A percentile compares a stretch with the other conserved stretches of the same genome.
These are phyloP conservation scores for Colletotrichum gloeosporioides DNA, from an alignment of 2,329 filamentous ascomycete genomes.

Conservation along the genomic window DNA sequence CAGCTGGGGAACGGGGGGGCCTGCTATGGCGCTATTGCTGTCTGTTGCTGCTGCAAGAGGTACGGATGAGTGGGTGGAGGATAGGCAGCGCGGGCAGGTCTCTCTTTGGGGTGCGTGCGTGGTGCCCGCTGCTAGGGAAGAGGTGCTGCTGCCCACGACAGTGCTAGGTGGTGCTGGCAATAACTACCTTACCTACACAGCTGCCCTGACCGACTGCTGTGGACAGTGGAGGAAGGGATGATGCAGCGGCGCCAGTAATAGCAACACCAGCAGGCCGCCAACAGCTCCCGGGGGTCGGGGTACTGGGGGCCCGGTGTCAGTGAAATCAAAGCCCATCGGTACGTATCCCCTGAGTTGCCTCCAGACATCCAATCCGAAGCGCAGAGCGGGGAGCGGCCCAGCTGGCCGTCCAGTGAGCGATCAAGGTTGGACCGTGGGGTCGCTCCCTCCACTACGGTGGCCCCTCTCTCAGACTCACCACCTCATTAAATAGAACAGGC, in stretches of 20 bases:
- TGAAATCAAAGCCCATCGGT: not conserved
- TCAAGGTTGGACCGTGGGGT: not conserved
- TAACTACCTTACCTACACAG: not conserved
- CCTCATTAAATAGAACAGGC: not conserved
- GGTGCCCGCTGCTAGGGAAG: not conserved
- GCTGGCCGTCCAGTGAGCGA: not conserved
- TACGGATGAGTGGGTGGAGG: not conserved
- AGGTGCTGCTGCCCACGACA: not conserved
- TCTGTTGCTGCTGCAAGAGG: not conserved
- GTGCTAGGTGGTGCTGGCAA: not conserved
- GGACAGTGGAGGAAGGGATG: not conserved
- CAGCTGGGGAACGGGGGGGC: conserved; percentile 1
- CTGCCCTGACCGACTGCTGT: not conserved
- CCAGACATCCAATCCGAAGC: not conserved
- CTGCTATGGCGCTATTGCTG: not conserved
- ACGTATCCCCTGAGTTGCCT: not conserved
- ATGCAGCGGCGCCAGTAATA: not conserved
- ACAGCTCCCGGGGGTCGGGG: not conserved
- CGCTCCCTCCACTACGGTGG: not conserved
- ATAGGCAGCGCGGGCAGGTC: too few relatives aligned
- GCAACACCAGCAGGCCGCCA: not conserved
- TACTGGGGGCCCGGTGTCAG: not conserved
- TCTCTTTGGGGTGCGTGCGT: not conserved
- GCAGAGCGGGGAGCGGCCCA: not conserved
- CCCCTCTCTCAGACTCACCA: not conserved